Percentiles rank a stretch among this genome's conserved stretches.
phyloP scores from a whole-genome alignment of 1,284 basidiomycete genomes.

The Pulveroboletus sp. region DNA sequence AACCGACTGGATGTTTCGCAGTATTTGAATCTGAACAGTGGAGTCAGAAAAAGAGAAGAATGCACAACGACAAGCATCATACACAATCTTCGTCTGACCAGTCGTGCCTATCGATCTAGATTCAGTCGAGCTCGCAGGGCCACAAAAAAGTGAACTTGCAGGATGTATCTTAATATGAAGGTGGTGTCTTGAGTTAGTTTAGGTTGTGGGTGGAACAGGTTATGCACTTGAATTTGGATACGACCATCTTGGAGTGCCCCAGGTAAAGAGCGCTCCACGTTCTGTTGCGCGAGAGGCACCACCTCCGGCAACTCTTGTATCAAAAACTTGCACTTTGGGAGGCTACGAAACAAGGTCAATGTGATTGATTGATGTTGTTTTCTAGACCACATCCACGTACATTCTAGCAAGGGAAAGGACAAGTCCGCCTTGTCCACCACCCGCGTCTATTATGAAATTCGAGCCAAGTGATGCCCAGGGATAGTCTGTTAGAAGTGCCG shows the following conservation, averaged over 20 bases:
- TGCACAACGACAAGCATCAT: neutral
- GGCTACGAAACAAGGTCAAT: neutral
- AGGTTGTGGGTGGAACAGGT: constrained; percentile 5
- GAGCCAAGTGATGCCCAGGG: constrained; percentile 5
- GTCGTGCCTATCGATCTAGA: neutral
- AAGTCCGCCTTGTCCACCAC: constrained; percentile 11
- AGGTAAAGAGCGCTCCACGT: constrained; percentile 3
- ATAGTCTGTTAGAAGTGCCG: constrained; percentile 10
- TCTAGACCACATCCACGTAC: neutral
- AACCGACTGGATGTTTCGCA: constrained; percentile 1
- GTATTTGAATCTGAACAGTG: neutral
- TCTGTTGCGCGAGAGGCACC: constrained; percentile 4
- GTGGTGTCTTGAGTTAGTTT: neutral
- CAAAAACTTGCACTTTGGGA: constrained; percentile 4
- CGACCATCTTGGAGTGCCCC: constrained; percentile 5
- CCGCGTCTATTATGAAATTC: constrained; percentile 4
- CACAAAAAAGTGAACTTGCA: neutral
- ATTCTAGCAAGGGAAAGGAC: constrained; percentile 9
- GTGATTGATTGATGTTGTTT: too few relatives aligned
- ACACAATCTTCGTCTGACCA: constrained; percentile 12
- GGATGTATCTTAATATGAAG: constrained; percentile 10
- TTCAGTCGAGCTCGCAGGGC: too few relatives aligned
- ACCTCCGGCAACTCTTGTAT: constrained; percentile 10
- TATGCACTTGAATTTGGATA: constrained; percentile 5
- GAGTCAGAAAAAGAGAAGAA: neutral